These are phyloP conservation scores for Luvunga scandens DNA, from an alignment of 345 rosid species.

Conservation along the genomic window DNA sequence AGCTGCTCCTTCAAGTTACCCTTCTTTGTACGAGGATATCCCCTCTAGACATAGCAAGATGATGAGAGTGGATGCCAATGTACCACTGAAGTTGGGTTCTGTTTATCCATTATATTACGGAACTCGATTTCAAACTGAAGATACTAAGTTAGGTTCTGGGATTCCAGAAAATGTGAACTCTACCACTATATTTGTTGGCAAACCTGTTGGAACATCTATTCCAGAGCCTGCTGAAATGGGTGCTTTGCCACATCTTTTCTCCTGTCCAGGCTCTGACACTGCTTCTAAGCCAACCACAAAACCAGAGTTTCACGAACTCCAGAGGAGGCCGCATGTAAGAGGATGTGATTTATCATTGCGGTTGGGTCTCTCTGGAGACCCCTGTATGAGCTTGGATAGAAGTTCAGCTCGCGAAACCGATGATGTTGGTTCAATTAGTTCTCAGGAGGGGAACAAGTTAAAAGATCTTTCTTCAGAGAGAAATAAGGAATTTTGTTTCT, in stretches of 20 bases:
- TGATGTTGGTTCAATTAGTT: conserved; percentile 33
- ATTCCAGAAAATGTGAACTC: conserved; percentile 32
- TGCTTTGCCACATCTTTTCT: conserved; percentile 27
- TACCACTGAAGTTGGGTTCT: conserved; percentile 40
- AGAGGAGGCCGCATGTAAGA: conserved; percentile 34
- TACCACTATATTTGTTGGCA: conserved; percentile 56
- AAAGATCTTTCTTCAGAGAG: conserved; percentile 25
- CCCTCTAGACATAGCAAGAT: conserved; percentile 26
- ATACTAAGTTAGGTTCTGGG: conserved; percentile 31
- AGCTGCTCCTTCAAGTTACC: conserved; percentile 37
- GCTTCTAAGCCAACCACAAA: conserved; percentile 21
- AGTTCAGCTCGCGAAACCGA: conserved; percentile 40
- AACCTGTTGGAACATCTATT: conserved; percentile 55
- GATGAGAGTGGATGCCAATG: conserved; percentile 36
- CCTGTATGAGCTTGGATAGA: conserved; percentile 33
- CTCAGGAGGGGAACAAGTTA: conserved; percentile 28
- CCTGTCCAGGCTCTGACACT: conserved; percentile 27
- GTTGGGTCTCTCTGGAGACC: conserved; percentile 60
- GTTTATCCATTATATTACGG: conserved; percentile 77
- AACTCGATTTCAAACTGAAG: conserved; percentile 36
- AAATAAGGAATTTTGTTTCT: conserved; percentile 57
- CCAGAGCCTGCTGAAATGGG: conserved; percentile 33
- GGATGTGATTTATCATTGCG: conserved; percentile 82
- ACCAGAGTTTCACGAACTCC: conserved; percentile 23
- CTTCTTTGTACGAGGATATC: conserved; percentile 37